Conservation (phyloP, 2,329 filamentous ascomycete species). For the Trichoderma sp. region DNA sequence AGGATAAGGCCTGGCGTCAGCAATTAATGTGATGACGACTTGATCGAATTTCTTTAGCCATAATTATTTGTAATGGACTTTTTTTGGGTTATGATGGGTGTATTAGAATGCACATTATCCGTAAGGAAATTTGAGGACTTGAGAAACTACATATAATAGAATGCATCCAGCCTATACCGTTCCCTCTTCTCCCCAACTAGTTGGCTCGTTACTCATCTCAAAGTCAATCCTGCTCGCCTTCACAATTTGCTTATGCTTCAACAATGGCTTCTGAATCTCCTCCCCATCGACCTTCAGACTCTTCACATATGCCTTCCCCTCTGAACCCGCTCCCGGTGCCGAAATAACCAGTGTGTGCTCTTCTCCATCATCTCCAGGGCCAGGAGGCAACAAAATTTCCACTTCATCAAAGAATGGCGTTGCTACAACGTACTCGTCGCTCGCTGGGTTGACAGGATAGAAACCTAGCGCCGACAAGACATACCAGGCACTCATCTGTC, state of each 20-base stretch:
- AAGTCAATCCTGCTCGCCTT: constrained; percentile 40
- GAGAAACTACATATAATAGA: neutral
- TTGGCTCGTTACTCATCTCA: constrained; percentile 44
- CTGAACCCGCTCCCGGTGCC: constrained; percentile 40
- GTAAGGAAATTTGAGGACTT: neutral
- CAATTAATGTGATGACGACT: neutral
- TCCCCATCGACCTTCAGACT: constrained; percentile 42
- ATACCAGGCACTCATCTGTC: constrained; percentile 52
- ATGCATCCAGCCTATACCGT: neutral
- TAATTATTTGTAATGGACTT: neutral
- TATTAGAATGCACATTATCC: neutral
- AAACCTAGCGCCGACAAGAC: constrained; percentile 47
- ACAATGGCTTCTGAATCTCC: constrained; percentile 32
- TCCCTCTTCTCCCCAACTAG: constrained; percentile 23
- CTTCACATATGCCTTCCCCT: constrained; percentile 38
- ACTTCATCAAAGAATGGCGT: constrained; percentile 47
- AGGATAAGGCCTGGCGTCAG: neutral
- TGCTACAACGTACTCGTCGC: constrained; percentile 45
- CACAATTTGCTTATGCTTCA: constrained; percentile 43
- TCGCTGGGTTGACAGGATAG: constrained; percentile 46
- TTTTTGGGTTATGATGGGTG: accelerated
- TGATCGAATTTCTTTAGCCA: neutral
- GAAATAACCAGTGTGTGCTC: constrained; percentile 37
- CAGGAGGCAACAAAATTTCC: constrained; percentile 37
- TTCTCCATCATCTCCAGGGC: constrained; percentile 19